phyloP scores from a whole-genome alignment of 371 early-diverging fungal genomes.

The Rhizomucor pusillus region DNA sequence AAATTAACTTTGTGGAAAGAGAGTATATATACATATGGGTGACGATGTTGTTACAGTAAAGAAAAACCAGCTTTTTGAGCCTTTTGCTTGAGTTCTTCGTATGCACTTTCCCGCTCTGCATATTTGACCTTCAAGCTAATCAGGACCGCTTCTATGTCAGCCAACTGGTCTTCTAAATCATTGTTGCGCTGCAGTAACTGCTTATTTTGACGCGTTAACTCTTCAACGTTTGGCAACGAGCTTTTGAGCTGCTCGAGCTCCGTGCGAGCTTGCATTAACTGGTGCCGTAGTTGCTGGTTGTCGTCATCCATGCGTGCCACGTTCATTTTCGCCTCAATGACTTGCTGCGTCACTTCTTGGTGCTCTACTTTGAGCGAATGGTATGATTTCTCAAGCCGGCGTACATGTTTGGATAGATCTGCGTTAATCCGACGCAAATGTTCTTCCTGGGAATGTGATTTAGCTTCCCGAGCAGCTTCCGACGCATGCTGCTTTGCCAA shows the following conservation, averaged over 20 bases:
- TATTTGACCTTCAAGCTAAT: conserved; percentile 64
- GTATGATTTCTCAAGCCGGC: conserved; percentile 54
- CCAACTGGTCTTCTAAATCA: conserved; percentile 64
- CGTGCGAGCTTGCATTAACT: conserved; percentile 32
- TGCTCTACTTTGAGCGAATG: conserved; percentile 73
- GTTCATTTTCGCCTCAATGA: conserved; percentile 53
- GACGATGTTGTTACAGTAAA: not conserved
- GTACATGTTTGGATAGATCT: conserved; percentile 56
- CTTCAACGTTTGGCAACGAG: conserved; percentile 50
- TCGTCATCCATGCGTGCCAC: conserved; percentile 50
- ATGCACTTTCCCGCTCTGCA: conserved; percentile 70
- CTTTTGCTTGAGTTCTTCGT: conserved; percentile 45
- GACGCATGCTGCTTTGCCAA: conserved; percentile 25
- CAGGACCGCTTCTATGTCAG: conserved; percentile 59
- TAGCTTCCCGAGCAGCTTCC: conserved; percentile 30
- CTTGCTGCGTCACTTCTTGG: conserved; percentile 55
- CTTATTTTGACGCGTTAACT: conserved; percentile 59
- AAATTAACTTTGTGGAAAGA: too few relatives aligned
- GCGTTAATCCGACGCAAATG: conserved; percentile 63
- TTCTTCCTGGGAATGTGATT: conserved; percentile 41
- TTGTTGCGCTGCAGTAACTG: conserved; percentile 62
- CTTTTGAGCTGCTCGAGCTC: conserved; percentile 31
- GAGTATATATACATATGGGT: too few relatives aligned
- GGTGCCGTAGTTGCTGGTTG: conserved; percentile 56
- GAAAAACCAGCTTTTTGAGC: conserved; percentile 5